A percentile compares a stretch with the other conserved stretches of the same genome.
phyloP scores from a whole-genome alignment of 2,329 filamentous ascomycete species.

The Alternaria arborescens region DNA sequence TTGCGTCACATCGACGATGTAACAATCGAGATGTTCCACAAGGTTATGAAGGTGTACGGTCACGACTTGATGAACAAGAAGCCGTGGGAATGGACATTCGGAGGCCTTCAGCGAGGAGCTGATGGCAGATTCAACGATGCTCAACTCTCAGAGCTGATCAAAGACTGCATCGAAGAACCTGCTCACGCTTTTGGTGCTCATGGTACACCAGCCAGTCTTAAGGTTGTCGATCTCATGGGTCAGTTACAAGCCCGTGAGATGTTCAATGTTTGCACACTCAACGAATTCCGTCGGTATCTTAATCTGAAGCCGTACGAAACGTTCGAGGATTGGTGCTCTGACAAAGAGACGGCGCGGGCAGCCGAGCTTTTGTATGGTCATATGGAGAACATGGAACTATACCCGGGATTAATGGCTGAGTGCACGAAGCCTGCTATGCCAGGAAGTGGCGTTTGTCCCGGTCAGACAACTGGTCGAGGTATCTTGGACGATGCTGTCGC shows the following conservation, averaged over 20 bases:
- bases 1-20: slow-evolving; percentile 43
- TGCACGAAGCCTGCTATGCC: slow-evolving; percentile 74
- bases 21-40: slow-evolving; percentile 48
- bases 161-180: slow-evolving; percentile 72
- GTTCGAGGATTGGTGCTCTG: slow-evolving; percentile 84
- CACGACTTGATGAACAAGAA: slow-evolving; percentile 70
- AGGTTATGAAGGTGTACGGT: slow-evolving; percentile 44
- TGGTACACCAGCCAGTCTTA: slow-evolving; percentile 76
- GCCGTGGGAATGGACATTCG: slow-evolving; percentile 73
- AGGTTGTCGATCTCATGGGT: slow-evolving; percentile 78
- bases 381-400: slow-evolving; percentile 80
- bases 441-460: slow-evolving; percentile 72
- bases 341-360: slow-evolving; percentile 71
- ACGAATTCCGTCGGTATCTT: slow-evolving; percentile 85
- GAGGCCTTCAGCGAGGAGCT: slow-evolving; percentile 67
- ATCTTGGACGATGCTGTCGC: slow-evolving; percentile 79
- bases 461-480: slow-evolving; percentile 77
- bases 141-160: slow-evolving; percentile 75
- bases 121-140: slow-evolving; percentile 78
- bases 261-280: slow-evolving; percentile 81
- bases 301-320: slow-evolving; percentile 77
- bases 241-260: slow-evolving; percentile 74
- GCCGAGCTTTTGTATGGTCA: slow-evolving; percentile 71
- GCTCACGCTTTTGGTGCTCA: slow-evolving; percentile 64
- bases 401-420: slow-evolving; percentile 80